Conservation (phyloP, 2,329 filamentous ascomycete genomes). For the Aspergillus flavus region DNA sequence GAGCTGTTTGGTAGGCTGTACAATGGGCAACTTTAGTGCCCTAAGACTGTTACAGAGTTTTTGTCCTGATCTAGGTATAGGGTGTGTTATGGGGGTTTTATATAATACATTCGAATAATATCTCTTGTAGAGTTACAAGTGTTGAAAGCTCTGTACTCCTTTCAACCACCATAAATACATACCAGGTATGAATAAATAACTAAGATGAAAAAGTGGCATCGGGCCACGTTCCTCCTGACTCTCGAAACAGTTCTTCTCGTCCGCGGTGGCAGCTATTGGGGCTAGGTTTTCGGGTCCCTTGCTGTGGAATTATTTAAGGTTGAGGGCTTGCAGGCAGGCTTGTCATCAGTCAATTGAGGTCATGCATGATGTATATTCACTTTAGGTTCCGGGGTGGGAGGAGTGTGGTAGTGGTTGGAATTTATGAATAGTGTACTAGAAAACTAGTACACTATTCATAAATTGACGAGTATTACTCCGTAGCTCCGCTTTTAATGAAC, state of each 20-base stretch:
- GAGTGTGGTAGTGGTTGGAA: not conserved
- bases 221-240: conserved; percentile 56
- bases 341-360: conserved; percentile 18
- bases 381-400: not conserved
- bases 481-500: not conserved
- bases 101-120: no score
- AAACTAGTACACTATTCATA: no score
- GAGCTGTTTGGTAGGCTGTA: conserved; percentile 60
- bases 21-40: conserved; percentile 58
- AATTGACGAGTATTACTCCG: no score
- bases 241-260: conserved; percentile 57
- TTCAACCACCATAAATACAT: not conserved
- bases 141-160: no score
- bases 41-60: conserved; percentile 59
- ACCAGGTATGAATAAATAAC: not conserved
- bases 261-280: conserved; percentile 39
- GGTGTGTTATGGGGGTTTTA: conserved; percentile 53
- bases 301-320: conserved; percentile 56
- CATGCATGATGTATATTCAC: not conserved
- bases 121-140: no score
- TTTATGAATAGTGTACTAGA: not conserved
- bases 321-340: conserved; percentile 52
- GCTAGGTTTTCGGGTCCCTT: conserved; percentile 49
- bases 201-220: conserved; percentile 48
- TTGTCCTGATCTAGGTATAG: conserved; percentile 51